A percentile compares a stretch with the other conserved stretches of the same genome.
These are phyloP conservation scores for Aphanomyces astaci DNA, from an alignment of 352 stramenopile species.

Conservation along the genomic window DNA sequence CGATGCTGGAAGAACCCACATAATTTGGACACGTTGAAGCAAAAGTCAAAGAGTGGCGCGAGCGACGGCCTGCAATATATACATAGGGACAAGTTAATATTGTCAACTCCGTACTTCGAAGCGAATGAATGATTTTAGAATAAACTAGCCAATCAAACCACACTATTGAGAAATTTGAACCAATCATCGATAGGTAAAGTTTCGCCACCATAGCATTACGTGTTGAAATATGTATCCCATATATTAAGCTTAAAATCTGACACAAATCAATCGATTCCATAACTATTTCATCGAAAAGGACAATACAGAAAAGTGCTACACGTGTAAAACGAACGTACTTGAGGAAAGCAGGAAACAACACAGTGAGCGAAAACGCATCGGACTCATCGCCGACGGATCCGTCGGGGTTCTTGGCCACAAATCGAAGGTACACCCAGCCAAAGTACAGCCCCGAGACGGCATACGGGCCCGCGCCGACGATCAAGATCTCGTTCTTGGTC, in stretches of 20 bases:
- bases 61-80: constrained; percentile 57
- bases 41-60: constrained; percentile 61
- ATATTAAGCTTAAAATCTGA: too few species aligned
- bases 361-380: constrained; percentile 64
- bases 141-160: too few species aligned
- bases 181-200: too few species aligned
- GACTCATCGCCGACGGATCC: constrained; percentile 62
- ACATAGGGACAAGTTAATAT: too few species aligned
- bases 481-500: constrained; percentile 14
- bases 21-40: constrained; percentile 75
- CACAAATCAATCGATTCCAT: too few species aligned
- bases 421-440: constrained; percentile 77
- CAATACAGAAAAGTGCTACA: too few species aligned
- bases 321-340: constrained; percentile 37
- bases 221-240: too few species aligned
- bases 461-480: constrained; percentile 65
- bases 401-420: constrained; percentile 65
- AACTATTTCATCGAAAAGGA: too few species aligned
- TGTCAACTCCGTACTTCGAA: too few species aligned
- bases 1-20: constrained; percentile 81
- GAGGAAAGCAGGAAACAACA: constrained; percentile 61
- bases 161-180: too few species aligned
- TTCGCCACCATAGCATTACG: too few species aligned
- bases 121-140: too few species aligned
- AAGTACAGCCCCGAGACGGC: constrained; percentile 68